Base-by-base conservation (phyloP, 2,329 filamentous ascomycete genomes). In the Thelonectria olida region DNA sequence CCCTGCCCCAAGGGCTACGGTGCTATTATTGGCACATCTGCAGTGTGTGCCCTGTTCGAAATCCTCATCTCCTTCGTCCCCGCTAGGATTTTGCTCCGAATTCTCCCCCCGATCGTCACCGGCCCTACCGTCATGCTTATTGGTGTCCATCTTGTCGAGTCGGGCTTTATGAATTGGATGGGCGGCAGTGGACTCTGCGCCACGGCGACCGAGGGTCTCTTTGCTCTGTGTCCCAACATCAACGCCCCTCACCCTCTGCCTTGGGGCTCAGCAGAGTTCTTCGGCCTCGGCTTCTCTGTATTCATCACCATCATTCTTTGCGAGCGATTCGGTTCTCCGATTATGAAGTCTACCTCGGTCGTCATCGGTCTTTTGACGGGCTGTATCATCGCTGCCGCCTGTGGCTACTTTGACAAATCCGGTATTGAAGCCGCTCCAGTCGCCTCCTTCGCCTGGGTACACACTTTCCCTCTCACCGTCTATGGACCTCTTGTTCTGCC, bases 321-420 rank as follows among this genome's bases (percentile, higher is more conserved):
- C 73, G 92, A 96, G 76, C 86, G 91, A 10, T 93, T 94, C 68
- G 92, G 92, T 1, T 85, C 91, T 0, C 92, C 92, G 0, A 90
- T 96, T 66, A 94, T 96, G 90, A 94, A 94, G 74, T 92, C 88
- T 2, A 90, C 88, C 7, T 88, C 89, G 27, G 91, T 95, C 28
- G 87, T 94, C 41, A 82, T 93, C 57, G 92, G 92, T 13, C 82
- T 94, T 5, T 83, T 93, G 0, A 74, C 90, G 1, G 92, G 92
- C 45, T 94, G 92, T 76, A 90, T 93, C 70, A 91, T 96, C 62
- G 91, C 90, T 10, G 92, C 84, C 0, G 92, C 91, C 1, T 89
- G 85, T 52, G 92, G 91, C 27, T 96, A 95, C 77, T 95, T 94
- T 72, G 90, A 91, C 72, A 80, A 81, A n/a, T 82, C 82, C n/a